A percentile compares a stretch with the other conserved stretches of the same genome.
These are phyloP conservation scores for Globisporangium spiculum DNA, from an alignment of 352 stramenopile genomes.

Conservation along the genomic window DNA sequence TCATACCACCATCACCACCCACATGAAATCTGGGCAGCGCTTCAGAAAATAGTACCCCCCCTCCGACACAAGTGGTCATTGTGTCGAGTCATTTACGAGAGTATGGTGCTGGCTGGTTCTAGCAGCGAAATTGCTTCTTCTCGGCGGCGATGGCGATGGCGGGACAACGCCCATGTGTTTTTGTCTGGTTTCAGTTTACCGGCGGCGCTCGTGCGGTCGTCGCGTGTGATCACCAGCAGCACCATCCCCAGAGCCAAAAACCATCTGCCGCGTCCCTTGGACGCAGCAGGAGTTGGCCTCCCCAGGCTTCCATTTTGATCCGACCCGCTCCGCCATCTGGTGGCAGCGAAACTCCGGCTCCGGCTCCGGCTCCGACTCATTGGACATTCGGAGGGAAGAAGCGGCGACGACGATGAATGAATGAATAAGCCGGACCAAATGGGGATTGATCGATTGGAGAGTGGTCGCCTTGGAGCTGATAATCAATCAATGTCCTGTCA, in stretches of 20 bases:
- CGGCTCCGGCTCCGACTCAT: neutral
- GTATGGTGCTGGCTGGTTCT: neutral
- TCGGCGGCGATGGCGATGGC: neutral
- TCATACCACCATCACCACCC: neutral
- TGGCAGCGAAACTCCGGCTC: neutral
- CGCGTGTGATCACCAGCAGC: neutral
- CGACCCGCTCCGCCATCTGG: neutral
- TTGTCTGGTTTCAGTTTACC: neutral
- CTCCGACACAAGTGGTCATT: too few species aligned
- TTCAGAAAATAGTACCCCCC: neutral
- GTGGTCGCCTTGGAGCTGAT: neutral
- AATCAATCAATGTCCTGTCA: neutral
- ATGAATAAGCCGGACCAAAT: neutral
- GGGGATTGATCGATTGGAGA: neutral
- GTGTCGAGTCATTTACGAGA: too few species aligned
- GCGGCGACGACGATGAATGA: neutral
- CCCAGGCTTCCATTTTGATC: neutral
- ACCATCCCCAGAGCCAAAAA: neutral
- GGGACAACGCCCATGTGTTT: neutral
- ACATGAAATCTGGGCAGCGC: neutral
- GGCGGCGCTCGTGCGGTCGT: neutral
- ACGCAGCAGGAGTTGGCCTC: slow-evolving; percentile 4
- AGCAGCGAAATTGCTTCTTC: neutral
- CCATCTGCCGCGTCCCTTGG: slow-evolving; percentile 10
- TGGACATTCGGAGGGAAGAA: neutral